Conservation (phyloP, 768 basidiomycete genomes). For the Imleria badia region DNA sequence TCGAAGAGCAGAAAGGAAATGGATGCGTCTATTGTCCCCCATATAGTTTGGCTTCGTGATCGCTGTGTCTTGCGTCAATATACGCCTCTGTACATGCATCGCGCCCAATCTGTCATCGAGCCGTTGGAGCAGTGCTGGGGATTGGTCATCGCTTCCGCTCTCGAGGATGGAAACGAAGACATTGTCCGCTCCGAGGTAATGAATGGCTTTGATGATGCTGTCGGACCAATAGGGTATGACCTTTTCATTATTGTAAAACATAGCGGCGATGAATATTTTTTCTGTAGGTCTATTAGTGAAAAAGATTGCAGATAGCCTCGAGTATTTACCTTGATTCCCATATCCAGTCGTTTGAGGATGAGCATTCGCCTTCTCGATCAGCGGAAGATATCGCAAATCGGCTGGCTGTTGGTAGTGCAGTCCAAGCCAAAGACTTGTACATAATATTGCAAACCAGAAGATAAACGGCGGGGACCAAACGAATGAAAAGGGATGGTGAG, state of each 20-base stretch:
- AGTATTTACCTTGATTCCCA: constrained; percentile 9
- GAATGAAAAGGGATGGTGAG: background rate
- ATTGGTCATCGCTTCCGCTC: too few relatives aligned
- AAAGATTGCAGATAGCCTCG: too few relatives aligned
- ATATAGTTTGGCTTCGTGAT: constrained; percentile 8
- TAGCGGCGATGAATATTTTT: constrained; percentile 27
- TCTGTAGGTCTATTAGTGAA: background rate
- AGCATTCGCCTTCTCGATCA: constrained; percentile 13
- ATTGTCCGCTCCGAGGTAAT: too few relatives aligned
- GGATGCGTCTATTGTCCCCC: background rate
- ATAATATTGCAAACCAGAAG: constrained; percentile 7
- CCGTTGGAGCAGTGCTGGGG: constrained; percentile 9
- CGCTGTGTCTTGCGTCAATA: constrained; percentile 9
- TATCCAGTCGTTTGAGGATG: constrained; percentile 14
- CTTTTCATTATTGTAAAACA: constrained; percentile 39
- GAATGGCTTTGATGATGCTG: too few relatives aligned
- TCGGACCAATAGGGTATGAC: constrained; percentile 43
- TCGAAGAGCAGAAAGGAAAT: constrained; percentile 28
- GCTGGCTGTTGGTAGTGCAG: background rate
- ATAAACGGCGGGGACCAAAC: background rate
- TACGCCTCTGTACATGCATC: constrained; percentile 14
- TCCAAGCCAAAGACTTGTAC: background rate
- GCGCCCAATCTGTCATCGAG: constrained; percentile 7
- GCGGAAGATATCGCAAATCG: constrained; percentile 18
- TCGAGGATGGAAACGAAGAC: too few relatives aligned